Evolutionary conservation across 306 rosid species (phyloP).

Genomic region (Crotalaria pallida): DNA sequence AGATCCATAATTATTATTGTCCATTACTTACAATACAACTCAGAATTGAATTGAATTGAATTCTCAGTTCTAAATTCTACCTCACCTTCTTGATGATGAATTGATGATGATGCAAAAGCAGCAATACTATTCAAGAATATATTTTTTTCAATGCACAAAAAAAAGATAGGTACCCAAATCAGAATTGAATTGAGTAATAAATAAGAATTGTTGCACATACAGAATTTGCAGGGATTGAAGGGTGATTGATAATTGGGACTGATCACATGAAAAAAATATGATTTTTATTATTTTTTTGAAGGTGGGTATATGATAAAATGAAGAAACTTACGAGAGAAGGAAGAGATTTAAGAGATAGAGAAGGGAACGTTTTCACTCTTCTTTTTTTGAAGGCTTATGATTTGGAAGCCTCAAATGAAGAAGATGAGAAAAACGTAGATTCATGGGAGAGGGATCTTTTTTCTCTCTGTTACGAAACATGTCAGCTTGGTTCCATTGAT

Average conservation of each 20-base stretch:
- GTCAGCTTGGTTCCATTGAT: conserved; percentile 16
- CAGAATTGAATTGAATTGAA: too few relatives aligned
- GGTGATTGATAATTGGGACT: background rate
- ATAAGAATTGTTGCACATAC: background rate
- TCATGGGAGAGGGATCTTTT: background rate
- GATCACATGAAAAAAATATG: background rate
- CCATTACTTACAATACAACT: conserved; percentile 24
- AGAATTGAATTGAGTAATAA: background rate
- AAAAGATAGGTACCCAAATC: background rate
- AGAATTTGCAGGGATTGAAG: background rate
- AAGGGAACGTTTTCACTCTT: background rate
- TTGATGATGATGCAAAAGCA: background rate
- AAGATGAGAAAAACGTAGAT: background rate
- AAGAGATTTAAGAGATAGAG: background rate
- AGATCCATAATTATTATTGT: conserved; percentile 32
- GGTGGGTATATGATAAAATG: background rate
- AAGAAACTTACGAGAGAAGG: background rate
- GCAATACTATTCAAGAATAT: background rate
- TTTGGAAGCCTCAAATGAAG: conserved; percentile 4
- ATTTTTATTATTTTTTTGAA: background rate
- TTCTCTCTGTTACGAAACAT: background rate
- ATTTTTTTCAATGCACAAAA: too few relatives aligned
- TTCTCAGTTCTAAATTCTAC: background rate
- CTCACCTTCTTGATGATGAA: too few relatives aligned
- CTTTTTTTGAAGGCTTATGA: background rate